These are phyloP conservation scores for Hygrocybe punicea DNA, from an alignment of 768 basidiomycete species.

Conservation along the genomic window DNA sequence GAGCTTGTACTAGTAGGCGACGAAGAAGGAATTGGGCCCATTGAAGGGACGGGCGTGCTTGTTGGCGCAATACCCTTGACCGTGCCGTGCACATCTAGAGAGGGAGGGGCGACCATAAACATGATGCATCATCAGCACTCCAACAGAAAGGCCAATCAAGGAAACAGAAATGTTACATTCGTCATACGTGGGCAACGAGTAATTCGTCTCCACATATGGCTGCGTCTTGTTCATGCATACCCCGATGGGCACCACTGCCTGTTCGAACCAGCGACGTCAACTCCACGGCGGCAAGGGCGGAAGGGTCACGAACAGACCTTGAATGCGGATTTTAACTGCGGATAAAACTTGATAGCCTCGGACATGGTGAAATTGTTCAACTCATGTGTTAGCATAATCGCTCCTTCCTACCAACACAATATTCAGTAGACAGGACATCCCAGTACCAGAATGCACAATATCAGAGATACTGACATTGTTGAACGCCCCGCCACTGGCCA, in stretches of 20 bases:
- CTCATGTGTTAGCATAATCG: constrained; percentile 57
- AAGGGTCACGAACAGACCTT: constrained; percentile 29
- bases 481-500: constrained; percentile 44
- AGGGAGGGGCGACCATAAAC: background rate
- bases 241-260: constrained; percentile 53
- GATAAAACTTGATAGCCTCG: constrained; percentile 53
- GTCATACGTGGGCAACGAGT: constrained; percentile 42
- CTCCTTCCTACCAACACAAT: constrained; percentile 39
- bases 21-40: background rate
- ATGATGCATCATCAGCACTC: background rate
- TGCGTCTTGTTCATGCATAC: constrained; percentile 50
- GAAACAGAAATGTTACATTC: constrained; percentile 41
- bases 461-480: constrained; percentile 28
- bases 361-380: constrained; percentile 60
- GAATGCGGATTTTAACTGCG: constrained; percentile 45
- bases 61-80: background rate
- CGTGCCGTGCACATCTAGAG: background rate
- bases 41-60: background rate
- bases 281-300: background rate
- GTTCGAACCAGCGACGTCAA: background rate
- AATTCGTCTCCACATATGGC: constrained; percentile 50
- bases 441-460: background rate
- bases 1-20: background rate
- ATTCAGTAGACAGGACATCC: background rate
- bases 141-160: background rate